Conservation (phyloP, 2,329 filamentous ascomycete species). For the Exophiala calicioides region DNA sequence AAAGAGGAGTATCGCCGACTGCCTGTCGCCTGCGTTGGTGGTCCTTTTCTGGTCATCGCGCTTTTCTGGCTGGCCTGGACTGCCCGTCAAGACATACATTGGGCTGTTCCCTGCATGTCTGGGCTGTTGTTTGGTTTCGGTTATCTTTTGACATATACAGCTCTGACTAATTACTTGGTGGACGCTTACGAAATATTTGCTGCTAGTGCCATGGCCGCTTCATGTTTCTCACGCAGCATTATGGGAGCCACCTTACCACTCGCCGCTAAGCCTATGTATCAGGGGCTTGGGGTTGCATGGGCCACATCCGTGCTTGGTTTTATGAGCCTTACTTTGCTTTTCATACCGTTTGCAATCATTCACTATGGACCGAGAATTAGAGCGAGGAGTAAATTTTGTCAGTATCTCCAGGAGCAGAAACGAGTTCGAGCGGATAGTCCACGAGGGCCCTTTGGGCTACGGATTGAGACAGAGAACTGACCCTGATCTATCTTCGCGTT, state of each 20-base stretch:
- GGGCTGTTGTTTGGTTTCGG: slow-evolving; percentile 45
- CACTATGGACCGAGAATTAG: no score
- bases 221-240: slow-evolving; percentile 42
- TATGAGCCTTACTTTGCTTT: slow-evolving; percentile 39
- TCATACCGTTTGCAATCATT: slow-evolving; percentile 45
- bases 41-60: slow-evolving; percentile 43
- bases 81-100: slow-evolving; percentile 36
- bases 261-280: slow-evolving; percentile 48
- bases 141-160: not conserved
- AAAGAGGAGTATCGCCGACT: no score
- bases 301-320: slow-evolving; percentile 45
- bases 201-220: slow-evolving; percentile 45
- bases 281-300: slow-evolving; percentile 42
- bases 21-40: slow-evolving; percentile 40
- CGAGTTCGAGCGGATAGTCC: no score
- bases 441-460: no score
- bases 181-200: slow-evolving; percentile 38
- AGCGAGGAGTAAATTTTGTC: no score
- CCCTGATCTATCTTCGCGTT: no score
- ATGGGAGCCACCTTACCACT: slow-evolving; percentile 41
- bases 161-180: slow-evolving; percentile 34
- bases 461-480: no score
- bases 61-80: slow-evolving; percentile 34
- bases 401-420: no score
- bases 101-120: slow-evolving; percentile 43